A percentile compares a stretch with the other conserved stretches of the same genome.
phyloP scores from a whole-genome alignment of 176 grass and related monocot genomes.

The Hordeum marinum region DNA sequence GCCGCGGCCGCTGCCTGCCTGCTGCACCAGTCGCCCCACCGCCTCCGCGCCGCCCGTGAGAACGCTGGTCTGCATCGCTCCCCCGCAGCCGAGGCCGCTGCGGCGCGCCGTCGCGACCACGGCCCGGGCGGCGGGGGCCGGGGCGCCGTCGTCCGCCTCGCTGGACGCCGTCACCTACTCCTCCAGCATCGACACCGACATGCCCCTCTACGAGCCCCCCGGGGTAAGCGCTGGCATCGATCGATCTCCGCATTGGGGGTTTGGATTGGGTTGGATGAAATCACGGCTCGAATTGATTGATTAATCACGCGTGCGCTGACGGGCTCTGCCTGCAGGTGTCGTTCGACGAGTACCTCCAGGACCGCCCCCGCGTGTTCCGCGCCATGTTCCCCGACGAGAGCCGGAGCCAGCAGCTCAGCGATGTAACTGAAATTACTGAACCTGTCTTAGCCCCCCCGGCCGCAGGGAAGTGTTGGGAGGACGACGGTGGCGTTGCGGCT shows the following conservation, averaged over 20 bases:
- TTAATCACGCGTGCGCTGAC: background rate
- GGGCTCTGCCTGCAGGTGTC: constrained; percentile 30
- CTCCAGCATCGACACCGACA: constrained; percentile 60
- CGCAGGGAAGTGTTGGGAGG: too few species aligned
- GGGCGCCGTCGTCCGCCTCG: constrained; percentile 23
- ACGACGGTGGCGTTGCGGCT: background rate
- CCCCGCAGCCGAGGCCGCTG: background rate
- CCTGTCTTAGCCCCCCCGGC: too few species aligned
- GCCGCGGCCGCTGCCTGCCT: background rate
- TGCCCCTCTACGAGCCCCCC: constrained; percentile 56
- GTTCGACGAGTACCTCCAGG: constrained; percentile 69
- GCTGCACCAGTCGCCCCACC: background rate
- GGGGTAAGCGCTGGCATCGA: constrained; percentile 39
- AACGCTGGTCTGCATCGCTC: background rate
- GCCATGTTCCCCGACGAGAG: constrained; percentile 79
- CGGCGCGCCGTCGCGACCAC: background rate
- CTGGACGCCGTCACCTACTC: constrained; percentile 56
- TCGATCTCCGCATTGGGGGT: background rate
- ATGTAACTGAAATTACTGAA: constrained; percentile 26
- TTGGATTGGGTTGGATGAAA: background rate
- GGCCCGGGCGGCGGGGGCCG: constrained; percentile 19
- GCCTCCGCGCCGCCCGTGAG: background rate
- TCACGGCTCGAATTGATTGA: background rate
- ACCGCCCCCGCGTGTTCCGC: constrained; percentile 60
- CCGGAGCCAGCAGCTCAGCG: constrained; percentile 54